Base-by-base conservation (phyloP, 257 asterid species). In the Nicotiana undulata region DNA sequence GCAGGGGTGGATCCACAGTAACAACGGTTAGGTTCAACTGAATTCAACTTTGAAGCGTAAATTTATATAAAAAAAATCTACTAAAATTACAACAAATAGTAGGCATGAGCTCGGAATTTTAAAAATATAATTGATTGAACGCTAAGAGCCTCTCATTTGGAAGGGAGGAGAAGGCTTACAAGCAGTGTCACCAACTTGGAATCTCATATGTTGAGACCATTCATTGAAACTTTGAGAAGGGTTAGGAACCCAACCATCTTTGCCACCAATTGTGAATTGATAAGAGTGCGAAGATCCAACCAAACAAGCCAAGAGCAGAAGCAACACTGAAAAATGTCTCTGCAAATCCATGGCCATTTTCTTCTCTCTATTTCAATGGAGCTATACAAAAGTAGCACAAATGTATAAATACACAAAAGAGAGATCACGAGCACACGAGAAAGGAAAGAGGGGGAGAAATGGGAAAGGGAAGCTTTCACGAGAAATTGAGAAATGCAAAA, bases 121-220 rank as follows among this genome's bases (percentile, higher is more conserved):
- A 29, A 29, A 29, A 29, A 29, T 29, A 29, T 29, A 29, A 29
- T 29, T 29, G 32, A 29, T 29, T 29, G 4, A 29, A 29, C 0
- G 32, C 4, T 29, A 29, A 26, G 28, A 26, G 28, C 28, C 28
- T 29, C 3, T 1, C 3, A 29, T 29, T 29, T 29, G 44, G 13
- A 64, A 61, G 34, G 0, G 6, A 5, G 22, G 67, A 37, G 32
- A 29, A 65, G n/a, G 79, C 92, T 83, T 87, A 93, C 98, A 13
- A 13, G 91, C 89, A 34, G 97, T 89, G 84, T 93, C 94, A 51
- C 91, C 90, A 56, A 92, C 91, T 86, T 85, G 91, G 65, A 93
- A 93, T 56, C 97, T 84, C 89, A 87, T 7, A 74, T 90, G 88
- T 80, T 77, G 83, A 67, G 96, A 93, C 98, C 97, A 93, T 15